Evolutionary conservation across 495 filamentous ascomycete species (phyloP).

Genomic region (Penicillium coprophilum): DNA sequence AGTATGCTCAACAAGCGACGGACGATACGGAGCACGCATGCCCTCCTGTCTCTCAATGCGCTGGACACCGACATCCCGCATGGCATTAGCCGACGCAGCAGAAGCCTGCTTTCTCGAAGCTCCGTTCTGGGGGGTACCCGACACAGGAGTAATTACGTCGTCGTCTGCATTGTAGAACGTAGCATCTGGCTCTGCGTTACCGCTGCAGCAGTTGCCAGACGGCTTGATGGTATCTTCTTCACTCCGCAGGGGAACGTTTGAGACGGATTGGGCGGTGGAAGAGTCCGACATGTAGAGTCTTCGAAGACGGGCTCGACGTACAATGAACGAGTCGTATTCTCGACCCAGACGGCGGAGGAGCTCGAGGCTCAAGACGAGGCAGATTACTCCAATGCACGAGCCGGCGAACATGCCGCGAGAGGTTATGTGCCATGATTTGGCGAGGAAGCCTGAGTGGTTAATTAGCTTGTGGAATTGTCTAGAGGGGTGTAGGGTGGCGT

Average conservation of each 20-base stretch:
- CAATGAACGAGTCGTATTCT: conserved; percentile 61
- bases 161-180: not conserved
- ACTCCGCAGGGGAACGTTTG: not conserved
- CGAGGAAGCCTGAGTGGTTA: conserved; percentile 55
- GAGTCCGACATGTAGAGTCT: conserved; percentile 17
- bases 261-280: not conserved
- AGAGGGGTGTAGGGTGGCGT: conserved; percentile 8
- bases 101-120: not conserved
- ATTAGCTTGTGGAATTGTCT: conserved; percentile 7
- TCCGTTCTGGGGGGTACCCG: conserved; percentile 1
- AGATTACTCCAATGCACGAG: conserved; percentile 67
- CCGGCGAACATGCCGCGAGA: conserved; percentile 63
- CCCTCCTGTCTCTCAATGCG: not conserved
- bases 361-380: conserved; percentile 63
- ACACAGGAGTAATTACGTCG: conserved; percentile 9
- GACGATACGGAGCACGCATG: conserved; percentile 38
- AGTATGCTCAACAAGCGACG: conserved; percentile 55
- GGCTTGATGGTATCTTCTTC: not conserved
- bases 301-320: conserved; percentile 39
- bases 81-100: not conserved
- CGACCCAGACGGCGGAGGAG: conserved; percentile 57
- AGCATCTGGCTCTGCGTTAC: not conserved
- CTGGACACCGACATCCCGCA: not conserved
- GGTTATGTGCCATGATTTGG: conserved; percentile 62
- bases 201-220: conserved; percentile 10